Percentiles rank a stretch among this genome's conserved stretches.
Conservation (phyloP, 192 early-diverging fungal genomes). For the Coemansia sp. region DNA sequence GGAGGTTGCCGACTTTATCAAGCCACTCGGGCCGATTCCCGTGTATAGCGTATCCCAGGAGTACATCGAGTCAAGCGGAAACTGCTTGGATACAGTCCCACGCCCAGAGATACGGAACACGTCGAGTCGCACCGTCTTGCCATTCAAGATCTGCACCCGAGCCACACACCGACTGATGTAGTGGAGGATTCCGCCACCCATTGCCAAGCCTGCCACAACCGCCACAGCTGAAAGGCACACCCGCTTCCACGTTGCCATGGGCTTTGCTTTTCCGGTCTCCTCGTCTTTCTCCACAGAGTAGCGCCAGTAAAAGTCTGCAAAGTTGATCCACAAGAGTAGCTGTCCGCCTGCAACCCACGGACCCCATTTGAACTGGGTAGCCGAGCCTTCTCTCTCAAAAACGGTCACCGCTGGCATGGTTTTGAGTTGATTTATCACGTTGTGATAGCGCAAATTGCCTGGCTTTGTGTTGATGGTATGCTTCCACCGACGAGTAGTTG, state of each 20-base stretch:
- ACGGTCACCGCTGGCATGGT: slow-evolving; percentile 14
- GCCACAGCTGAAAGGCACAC: slow-evolving; percentile 30
- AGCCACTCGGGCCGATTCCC: slow-evolving; percentile 25
- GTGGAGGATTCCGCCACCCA: slow-evolving; percentile 41
- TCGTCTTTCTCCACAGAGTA: slow-evolving; percentile 44
- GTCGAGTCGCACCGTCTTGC: slow-evolving; percentile 33
- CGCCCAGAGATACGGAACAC: slow-evolving; percentile 30
- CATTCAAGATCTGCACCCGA: slow-evolving; percentile 26
- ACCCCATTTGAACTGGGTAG: slow-evolving; percentile 39
- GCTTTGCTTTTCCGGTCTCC: slow-evolving; percentile 30
- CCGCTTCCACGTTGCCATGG: slow-evolving; percentile 39
- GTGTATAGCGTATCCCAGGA: slow-evolving; percentile 39
- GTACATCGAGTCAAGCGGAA: slow-evolving; percentile 22
- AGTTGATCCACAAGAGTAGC: slow-evolving; percentile 48
- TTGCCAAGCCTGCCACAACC: slow-evolving; percentile 24
- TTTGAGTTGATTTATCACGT: slow-evolving; percentile 20
- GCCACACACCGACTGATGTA: slow-evolving; percentile 42
- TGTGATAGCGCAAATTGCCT: slow-evolving; percentile 33
- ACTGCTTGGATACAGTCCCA: slow-evolving; percentile 12
- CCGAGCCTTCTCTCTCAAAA: slow-evolving; percentile 25
- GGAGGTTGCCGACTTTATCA: slow-evolving; percentile 19
- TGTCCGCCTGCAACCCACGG: slow-evolving; percentile 49
- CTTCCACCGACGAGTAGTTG: slow-evolving; percentile 1
- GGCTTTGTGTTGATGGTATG: slow-evolving; percentile 10
- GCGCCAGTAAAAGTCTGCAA: slow-evolving; percentile 54